Evolutionary conservation across 176 grass and related monocot species (phyloP).

Genomic region (Otatea glauca): DNA sequence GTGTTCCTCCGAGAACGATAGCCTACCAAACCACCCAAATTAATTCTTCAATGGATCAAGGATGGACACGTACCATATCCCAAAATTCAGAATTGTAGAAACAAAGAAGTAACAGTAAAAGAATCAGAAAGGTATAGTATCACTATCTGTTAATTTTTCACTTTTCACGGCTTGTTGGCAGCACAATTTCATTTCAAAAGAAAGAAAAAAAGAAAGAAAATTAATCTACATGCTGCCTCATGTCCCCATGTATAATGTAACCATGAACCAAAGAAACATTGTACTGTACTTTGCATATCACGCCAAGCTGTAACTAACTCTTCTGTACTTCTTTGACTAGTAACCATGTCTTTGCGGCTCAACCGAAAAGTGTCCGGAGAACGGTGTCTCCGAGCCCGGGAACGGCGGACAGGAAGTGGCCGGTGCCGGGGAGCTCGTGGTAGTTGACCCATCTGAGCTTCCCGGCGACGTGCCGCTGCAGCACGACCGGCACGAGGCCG

Average conservation of each 20-base stretch:
- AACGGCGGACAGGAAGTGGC: constrained; percentile 62
- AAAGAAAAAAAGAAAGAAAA: not conserved
- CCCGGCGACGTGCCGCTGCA: constrained; percentile 63
- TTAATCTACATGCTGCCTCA: constrained; percentile 34
- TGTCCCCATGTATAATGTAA: constrained; percentile 11
- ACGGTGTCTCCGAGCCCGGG: constrained; percentile 57
- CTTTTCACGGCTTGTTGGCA: not conserved
- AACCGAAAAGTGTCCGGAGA: constrained; percentile 64
- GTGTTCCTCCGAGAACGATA: not conserved
- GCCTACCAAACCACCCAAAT: not conserved
- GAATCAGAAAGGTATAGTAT: not conserved
- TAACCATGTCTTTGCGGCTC: not conserved
- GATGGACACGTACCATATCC: not conserved
- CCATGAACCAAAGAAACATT: not conserved
- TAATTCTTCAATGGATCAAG: not conserved
- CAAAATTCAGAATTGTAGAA: not conserved
- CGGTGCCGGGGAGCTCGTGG: constrained; percentile 64
- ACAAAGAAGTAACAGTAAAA: not conserved
- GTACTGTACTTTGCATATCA: not conserved
- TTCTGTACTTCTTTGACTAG: not conserved
- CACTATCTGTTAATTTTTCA: not conserved
- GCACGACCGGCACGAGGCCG: constrained; percentile 62
- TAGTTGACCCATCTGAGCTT: constrained; percentile 62
- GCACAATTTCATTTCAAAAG: constrained; percentile 10
- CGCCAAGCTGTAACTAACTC: not conserved